phyloP scores from a whole-genome alignment of 2,329 filamentous ascomycete genomes.

The Lachnellula cervina region DNA sequence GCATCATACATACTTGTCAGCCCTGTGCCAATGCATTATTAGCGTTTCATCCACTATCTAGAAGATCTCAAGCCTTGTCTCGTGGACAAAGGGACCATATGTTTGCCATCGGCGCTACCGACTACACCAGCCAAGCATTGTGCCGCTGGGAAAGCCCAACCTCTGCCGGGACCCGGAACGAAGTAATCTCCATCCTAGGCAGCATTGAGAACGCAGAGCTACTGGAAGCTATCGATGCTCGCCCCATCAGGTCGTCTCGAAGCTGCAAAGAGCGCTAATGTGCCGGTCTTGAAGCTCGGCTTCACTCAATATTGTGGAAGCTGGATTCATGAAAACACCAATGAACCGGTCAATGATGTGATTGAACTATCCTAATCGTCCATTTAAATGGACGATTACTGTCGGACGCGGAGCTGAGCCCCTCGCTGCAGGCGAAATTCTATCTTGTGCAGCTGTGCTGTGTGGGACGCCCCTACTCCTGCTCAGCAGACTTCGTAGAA shows the following conservation, averaged over 20 bases:
- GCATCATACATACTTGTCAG: too few species aligned
- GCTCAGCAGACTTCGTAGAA: conserved; percentile 30
- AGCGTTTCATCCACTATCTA: background rate
- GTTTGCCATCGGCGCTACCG: conserved; percentile 49
- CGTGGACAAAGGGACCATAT: background rate
- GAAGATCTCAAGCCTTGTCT: background rate
- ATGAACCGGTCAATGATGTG: conserved; percentile 30
- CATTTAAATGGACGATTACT: too few species aligned
- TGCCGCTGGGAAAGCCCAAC: conserved; percentile 29
- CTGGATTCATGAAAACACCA: conserved; percentile 35
- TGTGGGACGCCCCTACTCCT: conserved; percentile 19
- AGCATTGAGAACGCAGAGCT: conserved; percentile 15
- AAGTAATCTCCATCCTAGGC: conserved; percentile 33
- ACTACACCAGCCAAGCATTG: conserved; percentile 51
- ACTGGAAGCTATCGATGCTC: conserved; percentile 20
- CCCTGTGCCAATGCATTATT: background rate
- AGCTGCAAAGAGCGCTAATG: conserved; percentile 13
- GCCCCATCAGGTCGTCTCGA: conserved; percentile 33
- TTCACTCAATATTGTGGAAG: conserved; percentile 36
- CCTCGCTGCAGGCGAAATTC: too few species aligned
- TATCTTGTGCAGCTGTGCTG: too few species aligned
- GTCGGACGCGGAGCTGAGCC: too few species aligned
- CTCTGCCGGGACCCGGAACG: conserved; percentile 26
- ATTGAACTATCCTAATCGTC: conserved; percentile 14
- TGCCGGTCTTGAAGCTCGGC: conserved; percentile 32